Base-by-base conservation (phyloP, 176 grass and related monocot genomes). In the Phyllostachys edulis region DNA sequence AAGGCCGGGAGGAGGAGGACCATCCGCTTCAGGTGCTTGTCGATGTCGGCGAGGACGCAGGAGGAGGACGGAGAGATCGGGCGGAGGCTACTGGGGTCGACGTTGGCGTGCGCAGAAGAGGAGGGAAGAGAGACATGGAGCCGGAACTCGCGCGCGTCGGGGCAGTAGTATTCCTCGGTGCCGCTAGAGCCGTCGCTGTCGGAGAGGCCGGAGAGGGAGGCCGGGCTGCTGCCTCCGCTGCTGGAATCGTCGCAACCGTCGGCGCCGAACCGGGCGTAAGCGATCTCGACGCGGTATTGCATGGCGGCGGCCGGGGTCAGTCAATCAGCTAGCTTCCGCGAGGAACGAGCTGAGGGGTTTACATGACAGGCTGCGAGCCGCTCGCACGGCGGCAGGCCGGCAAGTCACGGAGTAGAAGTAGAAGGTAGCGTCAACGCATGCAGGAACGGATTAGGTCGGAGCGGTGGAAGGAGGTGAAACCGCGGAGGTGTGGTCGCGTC, bases 111-210 rank as follows among this genome's bases (percentile, higher is more conserved):
- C 12, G 29, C 9, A 23, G 6, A 51, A 17, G 63, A 47, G 23
- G 57, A 9, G 9, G 42, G 54, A 15, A 0, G 14, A 18, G 76
- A 37, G 4, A 21, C 21, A 5, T 61, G 79, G 29, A 5, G 55
- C 27, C 57, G 72, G 72, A 77, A 29, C 32, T 85, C 76, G 26
- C 50, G 38, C 12, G 63, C 24, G 6, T 59, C 39, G 4, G 50
- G 29, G 45, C 73, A 41, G 40, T 41, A 71, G 64, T 71, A 73
- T 37, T 85, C 88, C 63, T 89, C 77, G 71, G 82, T 24, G 76
- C 39, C 79, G 81, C 50, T 62, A 54, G 63, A 85, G 5, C 42
- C 82, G 70, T 85, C 82, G 77, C 82, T 85, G n/a, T 89, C 87
- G 12, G 81, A 88, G 1, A 74, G 52, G 3, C 34, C 75, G 5